A percentile compares a stretch with the other conserved stretches of the same genome.
These are phyloP conservation scores for Diaporthe nobilis DNA, from an alignment of 2,329 filamentous ascomycete genomes.

Conservation along the genomic window DNA sequence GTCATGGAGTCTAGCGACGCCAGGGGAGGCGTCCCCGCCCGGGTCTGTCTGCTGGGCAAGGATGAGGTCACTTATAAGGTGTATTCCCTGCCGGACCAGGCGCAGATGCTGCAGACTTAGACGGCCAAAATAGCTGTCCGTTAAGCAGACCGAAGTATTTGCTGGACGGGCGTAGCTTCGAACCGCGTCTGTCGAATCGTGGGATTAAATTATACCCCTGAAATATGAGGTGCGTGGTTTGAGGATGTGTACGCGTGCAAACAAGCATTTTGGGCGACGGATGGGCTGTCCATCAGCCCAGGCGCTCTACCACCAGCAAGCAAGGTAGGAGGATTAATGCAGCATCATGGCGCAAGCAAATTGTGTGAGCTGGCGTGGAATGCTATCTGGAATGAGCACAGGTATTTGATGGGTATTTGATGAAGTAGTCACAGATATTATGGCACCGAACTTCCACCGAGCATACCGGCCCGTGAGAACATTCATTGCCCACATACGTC, in stretches of 20 bases:
- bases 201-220: not conserved
- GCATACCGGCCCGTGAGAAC: too few species aligned
- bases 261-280: too few species aligned
- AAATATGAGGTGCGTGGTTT: not conserved
- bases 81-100: conserved; percentile 59
- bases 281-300: not conserved
- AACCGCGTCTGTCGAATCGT: not conserved
- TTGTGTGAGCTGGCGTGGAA: not conserved
- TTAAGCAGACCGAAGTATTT: not conserved
- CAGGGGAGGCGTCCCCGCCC: conserved; percentile 62
- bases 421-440: not conserved
- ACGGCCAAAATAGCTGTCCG: not conserved
- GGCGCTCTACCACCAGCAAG: not conserved
- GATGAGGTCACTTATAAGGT: conserved; percentile 64
- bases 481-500: conserved; percentile 10
- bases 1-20: conserved; percentile 60
- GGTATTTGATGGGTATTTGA: not conserved
- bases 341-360: not conserved
- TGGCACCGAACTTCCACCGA: not conserved
- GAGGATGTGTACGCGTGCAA: not conserved
- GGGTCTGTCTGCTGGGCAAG: conserved; percentile 65
- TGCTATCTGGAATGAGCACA: not conserved
- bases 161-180: not conserved
- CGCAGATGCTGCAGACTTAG: not conserved
- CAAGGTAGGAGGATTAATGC: not conserved